These are phyloP conservation scores for Fomitopsis serialis DNA, from an alignment of 768 basidiomycete species.

Conservation along the genomic window DNA sequence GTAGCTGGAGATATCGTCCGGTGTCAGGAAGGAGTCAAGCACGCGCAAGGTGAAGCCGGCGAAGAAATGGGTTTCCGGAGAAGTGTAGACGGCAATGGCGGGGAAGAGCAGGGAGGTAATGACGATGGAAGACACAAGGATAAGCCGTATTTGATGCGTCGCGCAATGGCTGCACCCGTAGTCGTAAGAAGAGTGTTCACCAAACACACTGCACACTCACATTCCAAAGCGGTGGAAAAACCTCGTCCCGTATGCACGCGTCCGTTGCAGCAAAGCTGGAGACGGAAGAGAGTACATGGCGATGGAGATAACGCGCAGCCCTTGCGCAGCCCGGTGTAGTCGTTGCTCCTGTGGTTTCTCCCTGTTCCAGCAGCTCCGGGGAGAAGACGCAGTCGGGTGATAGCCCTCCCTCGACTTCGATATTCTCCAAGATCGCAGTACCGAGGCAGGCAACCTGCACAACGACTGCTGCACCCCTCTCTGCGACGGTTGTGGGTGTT, in stretches of 20 bases:
- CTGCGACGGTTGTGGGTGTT: background rate
- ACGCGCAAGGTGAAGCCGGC: conserved; percentile 49
- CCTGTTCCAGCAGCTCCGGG: too few relatives aligned
- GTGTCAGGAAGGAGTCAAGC: conserved; percentile 57
- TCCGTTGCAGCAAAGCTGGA: conserved; percentile 23
- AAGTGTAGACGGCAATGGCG: conserved; percentile 80
- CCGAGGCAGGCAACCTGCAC: background rate
- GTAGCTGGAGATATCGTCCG: conserved; percentile 46
- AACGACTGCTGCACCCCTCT: background rate
- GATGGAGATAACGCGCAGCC: too few relatives aligned
- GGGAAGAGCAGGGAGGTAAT: conserved; percentile 89
- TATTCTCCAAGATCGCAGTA: background rate
- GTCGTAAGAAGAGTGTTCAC: background rate
- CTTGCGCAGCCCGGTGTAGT: too few relatives aligned
- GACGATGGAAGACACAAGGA: conserved; percentile 81
- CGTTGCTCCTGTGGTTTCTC: too few relatives aligned
- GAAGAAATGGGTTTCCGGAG: conserved; percentile 58
- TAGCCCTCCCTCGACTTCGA: too few relatives aligned
- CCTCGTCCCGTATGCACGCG: conserved; percentile 34
- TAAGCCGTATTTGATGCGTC: conserved; percentile 84
- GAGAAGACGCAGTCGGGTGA: too few relatives aligned
- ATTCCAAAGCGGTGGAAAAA: conserved; percentile 75
- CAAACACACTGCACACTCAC: conserved; percentile 39
- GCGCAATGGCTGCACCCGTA: conserved; percentile 65
- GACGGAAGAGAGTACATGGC: conserved; percentile 4